phyloP scores from a whole-genome alignment of 1,284 basidiomycete genomes.

The Veloporphyrellus conicus region DNA sequence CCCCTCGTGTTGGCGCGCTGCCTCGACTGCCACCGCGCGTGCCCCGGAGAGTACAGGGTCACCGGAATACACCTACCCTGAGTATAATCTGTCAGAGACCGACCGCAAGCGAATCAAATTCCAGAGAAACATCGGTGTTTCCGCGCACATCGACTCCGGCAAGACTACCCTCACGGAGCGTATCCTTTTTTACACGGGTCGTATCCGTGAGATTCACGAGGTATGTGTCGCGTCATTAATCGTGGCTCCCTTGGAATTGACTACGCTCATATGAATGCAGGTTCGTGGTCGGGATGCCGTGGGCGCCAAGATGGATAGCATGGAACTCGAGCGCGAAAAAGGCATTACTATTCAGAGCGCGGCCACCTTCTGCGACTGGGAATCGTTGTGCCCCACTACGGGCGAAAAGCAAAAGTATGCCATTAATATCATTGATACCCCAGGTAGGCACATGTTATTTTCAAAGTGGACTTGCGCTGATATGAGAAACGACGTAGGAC shows the following conservation, averaged over 20 bases:
- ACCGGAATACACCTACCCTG: conserved; percentile 27
- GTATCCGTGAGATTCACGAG: conserved; percentile 96
- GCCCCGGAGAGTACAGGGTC: conserved; percentile 6
- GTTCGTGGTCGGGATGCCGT: conserved; percentile 91
- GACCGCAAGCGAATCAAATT: conserved; percentile 57
- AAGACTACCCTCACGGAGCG: conserved; percentile 99
- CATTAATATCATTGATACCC: conserved; percentile 99
- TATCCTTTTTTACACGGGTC: conserved; percentile 93
- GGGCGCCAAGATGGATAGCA: conserved; percentile 99
- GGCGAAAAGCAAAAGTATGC: conserved; percentile 79
- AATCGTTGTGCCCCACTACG: conserved; percentile 62
- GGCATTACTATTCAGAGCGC: conserved; percentile 99
- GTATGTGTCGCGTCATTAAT: conserved; percentile 43
- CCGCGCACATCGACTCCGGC: conserved; percentile 94
- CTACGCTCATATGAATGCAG: conserved; percentile 33
- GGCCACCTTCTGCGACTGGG: conserved; percentile 98
- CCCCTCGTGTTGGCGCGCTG: conserved; percentile 17
- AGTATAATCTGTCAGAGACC: conserved; percentile 49
- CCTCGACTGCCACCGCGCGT: conserved; percentile 28
- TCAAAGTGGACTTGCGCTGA: background rate
- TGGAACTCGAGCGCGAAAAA: conserved; percentile 99
- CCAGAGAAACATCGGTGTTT: conserved; percentile 81
- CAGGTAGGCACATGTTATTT: conserved; percentile 54
- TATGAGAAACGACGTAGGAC: conserved; percentile 49
- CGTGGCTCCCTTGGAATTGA: background rate